Evolutionary conservation across 1,284 basidiomycete species (phyloP), one percentile per base, ranked within the genome.

Genomic region (Ceratobasidium sp.): DNA sequence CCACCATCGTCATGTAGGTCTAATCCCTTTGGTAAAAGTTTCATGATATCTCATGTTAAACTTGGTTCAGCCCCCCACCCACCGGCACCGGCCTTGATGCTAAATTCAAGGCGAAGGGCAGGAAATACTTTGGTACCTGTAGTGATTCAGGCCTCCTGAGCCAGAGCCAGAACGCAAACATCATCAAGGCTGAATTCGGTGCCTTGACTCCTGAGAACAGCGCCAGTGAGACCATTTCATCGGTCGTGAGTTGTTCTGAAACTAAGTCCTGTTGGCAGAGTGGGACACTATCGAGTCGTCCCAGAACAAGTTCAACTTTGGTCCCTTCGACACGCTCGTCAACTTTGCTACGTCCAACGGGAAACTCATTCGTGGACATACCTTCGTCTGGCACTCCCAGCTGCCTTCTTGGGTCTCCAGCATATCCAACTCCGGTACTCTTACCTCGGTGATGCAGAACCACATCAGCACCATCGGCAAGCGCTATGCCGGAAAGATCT

Each of bases 121-220:
- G 33, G 33, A 33, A 33, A 33, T 33, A 33, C 33, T 33, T 33
- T 33, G 33, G 33, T 4, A 33, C 33, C 42, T 61, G 56, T 23
- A 46, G n/a, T 7, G 77, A 78, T 56, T 61, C 51, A 12, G 55
- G 23, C 40, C 49, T 66, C 7, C 42, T 78, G 28, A 70, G 55
- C 15, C n/a, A 58, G 39, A 58, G 42, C 44, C 44, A 63, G 42
- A 64, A 66, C 40, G 46, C 23, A 15, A 58, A 51, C 23, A 70
- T 78, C 56, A 49, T 78, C 12, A 51, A 70, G 40, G 28, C 44
- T 69, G 80, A 81, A 61, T 81, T 81, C 61, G 79, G 79, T 23
- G 72, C 79, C 46, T 76, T 75, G 26, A 81, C 80, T 18, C 71
- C 71, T 20, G 81, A 78, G n/a, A 81, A 81, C 63, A 70, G 77